Percentiles rank a stretch among this genome's conserved stretches.
Evolutionary conservation across 2,329 filamentous ascomycete species (phyloP).

Genomic region (Fusarium sp.): DNA sequence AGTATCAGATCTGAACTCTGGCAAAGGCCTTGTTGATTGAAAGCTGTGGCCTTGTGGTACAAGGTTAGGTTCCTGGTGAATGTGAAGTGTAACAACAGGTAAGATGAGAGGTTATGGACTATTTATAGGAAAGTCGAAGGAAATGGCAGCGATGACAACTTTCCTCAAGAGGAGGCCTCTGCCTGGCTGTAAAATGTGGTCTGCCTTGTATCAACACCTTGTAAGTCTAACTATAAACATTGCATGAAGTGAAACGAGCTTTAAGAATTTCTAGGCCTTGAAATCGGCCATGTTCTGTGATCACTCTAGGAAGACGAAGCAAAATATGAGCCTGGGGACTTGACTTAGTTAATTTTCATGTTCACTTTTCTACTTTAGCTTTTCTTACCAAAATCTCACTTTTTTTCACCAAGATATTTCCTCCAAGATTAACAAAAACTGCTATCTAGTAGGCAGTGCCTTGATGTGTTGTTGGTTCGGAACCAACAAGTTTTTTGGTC

Average conservation of each 20-base stretch:
- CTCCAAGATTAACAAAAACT: neutral
- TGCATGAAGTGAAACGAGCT: neutral
- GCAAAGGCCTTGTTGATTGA: too few relatives aligned
- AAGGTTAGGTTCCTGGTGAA: too few relatives aligned
- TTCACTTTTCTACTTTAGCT: neutral
- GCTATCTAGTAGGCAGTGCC: too few relatives aligned
- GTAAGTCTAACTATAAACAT: too few relatives aligned
- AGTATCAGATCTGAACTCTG: too few relatives aligned
- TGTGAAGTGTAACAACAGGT: too few relatives aligned
- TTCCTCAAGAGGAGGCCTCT: neutral
- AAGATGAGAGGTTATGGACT: accelerated
- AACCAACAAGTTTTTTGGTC: neutral
- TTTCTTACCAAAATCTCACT: neutral
- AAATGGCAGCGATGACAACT: neutral
- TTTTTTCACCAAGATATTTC: neutral
- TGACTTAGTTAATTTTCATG: neutral
- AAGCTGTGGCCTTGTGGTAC: too few relatives aligned
- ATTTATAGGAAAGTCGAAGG: neutral
- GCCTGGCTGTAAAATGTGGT: neutral
- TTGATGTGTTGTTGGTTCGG: neutral
- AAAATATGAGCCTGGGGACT: too few relatives aligned
- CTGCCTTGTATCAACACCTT: neutral
- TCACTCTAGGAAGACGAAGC: accelerated
- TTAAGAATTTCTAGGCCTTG: neutral
- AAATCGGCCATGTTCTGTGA: neutral